These are phyloP conservation scores for Candida labiduridarum DNA, from an alignment of 1,139 yeast species.

Conservation along the genomic window DNA sequence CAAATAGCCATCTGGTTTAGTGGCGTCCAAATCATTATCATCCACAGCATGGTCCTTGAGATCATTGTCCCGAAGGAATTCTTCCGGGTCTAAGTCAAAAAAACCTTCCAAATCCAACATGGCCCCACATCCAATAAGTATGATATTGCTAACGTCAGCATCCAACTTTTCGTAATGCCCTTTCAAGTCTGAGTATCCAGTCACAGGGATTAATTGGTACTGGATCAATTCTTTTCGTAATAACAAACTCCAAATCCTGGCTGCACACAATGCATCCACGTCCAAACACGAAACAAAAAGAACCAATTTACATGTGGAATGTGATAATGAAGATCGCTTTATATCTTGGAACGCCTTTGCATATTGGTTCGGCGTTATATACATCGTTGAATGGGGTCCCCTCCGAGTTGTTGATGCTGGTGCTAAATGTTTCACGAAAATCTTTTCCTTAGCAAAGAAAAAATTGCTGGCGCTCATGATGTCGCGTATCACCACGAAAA, in stretches of 20 bases:
- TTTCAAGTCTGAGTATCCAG: conserved; percentile 82
- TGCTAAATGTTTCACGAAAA: conserved; percentile 2
- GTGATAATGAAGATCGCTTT: conserved; percentile 67
- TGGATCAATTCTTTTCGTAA: conserved; percentile 83
- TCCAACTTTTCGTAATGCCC: conserved; percentile 66
- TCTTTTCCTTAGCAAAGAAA: not conserved
- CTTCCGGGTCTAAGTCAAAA: conserved; percentile 63
- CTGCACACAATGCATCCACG: conserved; percentile 90
- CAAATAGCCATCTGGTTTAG: not conserved
- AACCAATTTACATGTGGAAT: conserved; percentile 86
- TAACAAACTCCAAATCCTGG: conserved; percentile 70
- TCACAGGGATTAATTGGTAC: conserved; percentile 90
- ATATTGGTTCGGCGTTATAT: conserved; percentile 63
- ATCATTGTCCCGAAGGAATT: conserved; percentile 25
- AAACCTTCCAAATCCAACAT: conserved; percentile 83
- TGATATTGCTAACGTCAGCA: conserved; percentile 72
- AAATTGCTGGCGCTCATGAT: conserved; percentile 2
- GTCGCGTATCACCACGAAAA: not conserved
- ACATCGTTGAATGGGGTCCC: conserved; percentile 44
- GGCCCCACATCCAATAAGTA: conserved; percentile 94
- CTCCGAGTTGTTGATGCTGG: not conserved
- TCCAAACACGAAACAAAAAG: conserved; percentile 89
- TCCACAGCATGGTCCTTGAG: not conserved
- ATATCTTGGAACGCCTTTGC: conserved; percentile 61
- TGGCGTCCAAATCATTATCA: conserved; percentile 6